Percentiles rank a stretch among this genome's conserved stretches.
These are phyloP conservation scores for Vitis hybrid DNA, from an alignment of 177 flowering plant genomes.

Conservation along the genomic window DNA sequence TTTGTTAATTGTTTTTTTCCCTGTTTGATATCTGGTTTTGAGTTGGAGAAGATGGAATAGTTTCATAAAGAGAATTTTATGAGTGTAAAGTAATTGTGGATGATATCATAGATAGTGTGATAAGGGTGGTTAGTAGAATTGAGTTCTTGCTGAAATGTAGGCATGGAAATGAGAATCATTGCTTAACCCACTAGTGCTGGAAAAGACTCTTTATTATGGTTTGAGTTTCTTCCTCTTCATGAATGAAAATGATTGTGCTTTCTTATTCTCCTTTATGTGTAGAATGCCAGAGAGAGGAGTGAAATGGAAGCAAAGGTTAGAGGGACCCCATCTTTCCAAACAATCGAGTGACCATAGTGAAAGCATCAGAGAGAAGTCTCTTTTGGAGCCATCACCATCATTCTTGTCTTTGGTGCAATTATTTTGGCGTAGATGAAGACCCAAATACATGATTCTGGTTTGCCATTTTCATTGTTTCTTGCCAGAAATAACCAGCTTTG, in stretches of 20 bases:
- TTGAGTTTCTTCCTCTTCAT: constrained; percentile 14
- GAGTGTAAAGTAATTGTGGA: constrained; percentile 25
- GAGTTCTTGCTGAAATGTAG: constrained; percentile 14
- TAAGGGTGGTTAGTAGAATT: background rate
- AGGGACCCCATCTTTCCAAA: constrained; percentile 1
- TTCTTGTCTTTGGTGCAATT: constrained; percentile 1
- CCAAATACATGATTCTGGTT: too few relatives aligned
- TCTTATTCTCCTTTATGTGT: background rate
- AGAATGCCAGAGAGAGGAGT: background rate
- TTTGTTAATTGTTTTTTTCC: background rate
- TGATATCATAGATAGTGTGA: constrained; percentile 7
- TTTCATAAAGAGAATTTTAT: background rate
- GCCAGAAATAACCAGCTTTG: too few relatives aligned
- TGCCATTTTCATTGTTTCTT: too few relatives aligned
- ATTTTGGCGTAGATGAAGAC: too few relatives aligned
- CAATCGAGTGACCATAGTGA: constrained; percentile 1
- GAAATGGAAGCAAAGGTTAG: background rate
- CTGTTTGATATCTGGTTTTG: background rate
- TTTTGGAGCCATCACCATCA: constrained; percentile 9
- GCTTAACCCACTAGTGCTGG: constrained; percentile 19
- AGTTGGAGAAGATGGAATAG: background rate
- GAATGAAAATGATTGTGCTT: constrained; percentile 19
- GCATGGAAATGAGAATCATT: constrained; percentile 29
- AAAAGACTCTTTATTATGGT: background rate
- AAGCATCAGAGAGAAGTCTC: constrained; percentile 3